Conservation (phyloP, 306 rosid genomes). For the Lathyrus sativus region DNA sequence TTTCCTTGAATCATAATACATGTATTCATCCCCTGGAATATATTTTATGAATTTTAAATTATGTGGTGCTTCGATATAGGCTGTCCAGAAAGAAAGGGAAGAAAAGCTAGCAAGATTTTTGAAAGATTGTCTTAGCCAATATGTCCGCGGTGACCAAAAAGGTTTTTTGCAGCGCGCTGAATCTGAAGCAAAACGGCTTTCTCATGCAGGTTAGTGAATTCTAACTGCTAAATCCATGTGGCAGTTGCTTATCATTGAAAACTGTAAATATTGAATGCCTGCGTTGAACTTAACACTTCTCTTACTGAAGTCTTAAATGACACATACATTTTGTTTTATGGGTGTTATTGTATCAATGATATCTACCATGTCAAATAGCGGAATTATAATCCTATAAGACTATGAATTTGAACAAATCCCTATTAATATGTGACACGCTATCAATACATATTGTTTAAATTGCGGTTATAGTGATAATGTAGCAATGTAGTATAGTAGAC, state of each 20-base stretch:
- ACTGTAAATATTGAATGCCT: conserved; percentile 10
- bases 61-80: conserved; percentile 48
- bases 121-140: conserved; percentile 63
- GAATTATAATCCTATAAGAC: neutral
- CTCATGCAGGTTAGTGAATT: conserved; percentile 64
- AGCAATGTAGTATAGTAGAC: neutral
- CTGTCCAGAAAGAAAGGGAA: conserved; percentile 86
- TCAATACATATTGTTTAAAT: neutral
- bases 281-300: conserved; percentile 1
- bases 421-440: neutral
- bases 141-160: conserved; percentile 69
- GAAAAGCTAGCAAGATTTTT: conserved; percentile 74
- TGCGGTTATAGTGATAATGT: neutral
- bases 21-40: too few species aligned
- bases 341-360: too few species aligned
- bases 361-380: too few species aligned
- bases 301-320: conserved; percentile 25
- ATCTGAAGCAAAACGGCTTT: conserved; percentile 84
- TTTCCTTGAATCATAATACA: too few species aligned
- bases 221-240: neutral
- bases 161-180: conserved; percentile 73
- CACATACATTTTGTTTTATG: neutral
- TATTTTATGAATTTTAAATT: neutral
- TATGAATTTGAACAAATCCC: neutral
- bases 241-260: conserved; percentile 10